Conservation (phyloP, 495 filamentous ascomycete genomes). For the Aspergillus wentii region DNA sequence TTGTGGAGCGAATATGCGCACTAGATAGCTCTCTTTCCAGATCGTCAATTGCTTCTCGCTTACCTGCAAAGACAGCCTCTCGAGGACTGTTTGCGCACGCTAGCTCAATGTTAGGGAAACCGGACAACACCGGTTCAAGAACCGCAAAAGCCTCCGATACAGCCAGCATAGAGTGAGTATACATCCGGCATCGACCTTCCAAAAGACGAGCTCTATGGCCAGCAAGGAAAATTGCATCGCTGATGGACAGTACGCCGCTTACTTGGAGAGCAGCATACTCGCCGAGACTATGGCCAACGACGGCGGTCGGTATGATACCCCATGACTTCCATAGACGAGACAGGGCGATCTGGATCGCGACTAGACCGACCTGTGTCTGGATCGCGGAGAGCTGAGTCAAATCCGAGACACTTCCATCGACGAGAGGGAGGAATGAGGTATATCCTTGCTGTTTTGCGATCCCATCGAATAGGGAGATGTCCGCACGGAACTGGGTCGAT, state of each 20-base stretch:
- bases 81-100: constrained; percentile 58
- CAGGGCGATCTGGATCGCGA: constrained; percentile 18
- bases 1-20: constrained; percentile 17
- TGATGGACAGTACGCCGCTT: constrained; percentile 15
- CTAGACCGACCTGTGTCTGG: constrained; percentile 13
- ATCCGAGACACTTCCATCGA: constrained; percentile 10
- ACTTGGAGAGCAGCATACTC: constrained; percentile 32
- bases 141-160: constrained; percentile 28
- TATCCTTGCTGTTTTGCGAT: constrained; percentile 28
- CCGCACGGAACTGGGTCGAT: constrained; percentile 16
- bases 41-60: constrained; percentile 20
- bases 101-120: constrained; percentile 24
- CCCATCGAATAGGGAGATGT: constrained; percentile 21
- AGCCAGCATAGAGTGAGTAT: constrained; percentile 47
- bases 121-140: constrained; percentile 10
- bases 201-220: constrained; percentile 17
- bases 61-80: constrained; percentile 54
- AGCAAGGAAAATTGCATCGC: constrained; percentile 22
- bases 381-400: constrained; percentile 11
- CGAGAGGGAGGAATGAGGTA: constrained; percentile 24
- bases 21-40: constrained; percentile 1
- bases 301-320: constrained; percentile 15
- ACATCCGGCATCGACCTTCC: constrained; percentile 5
- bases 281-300: constrained; percentile 33
- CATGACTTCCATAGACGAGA: constrained; percentile 10